phyloP scores from a whole-genome alignment of 73 alveolate genomes.

The Blepharisma japonicum region DNA sequence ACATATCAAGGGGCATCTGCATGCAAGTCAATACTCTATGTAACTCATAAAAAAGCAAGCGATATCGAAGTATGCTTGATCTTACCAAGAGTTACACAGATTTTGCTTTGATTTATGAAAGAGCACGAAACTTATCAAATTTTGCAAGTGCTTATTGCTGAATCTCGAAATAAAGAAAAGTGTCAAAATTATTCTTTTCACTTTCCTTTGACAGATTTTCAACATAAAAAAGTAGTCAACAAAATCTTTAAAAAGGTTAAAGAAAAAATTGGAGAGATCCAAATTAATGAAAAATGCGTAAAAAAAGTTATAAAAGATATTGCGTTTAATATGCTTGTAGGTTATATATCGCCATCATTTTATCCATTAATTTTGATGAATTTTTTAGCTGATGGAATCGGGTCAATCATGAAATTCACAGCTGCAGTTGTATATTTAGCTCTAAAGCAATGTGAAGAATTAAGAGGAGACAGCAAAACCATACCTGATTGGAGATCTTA shows the following conservation, averaged over 20 bases:
- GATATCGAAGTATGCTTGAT: not conserved
- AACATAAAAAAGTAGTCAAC: not conserved
- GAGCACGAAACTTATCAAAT: not conserved
- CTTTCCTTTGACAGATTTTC: not conserved
- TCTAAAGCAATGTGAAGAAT: too few species aligned
- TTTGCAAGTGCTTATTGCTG: not conserved
- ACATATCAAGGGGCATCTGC: not conserved
- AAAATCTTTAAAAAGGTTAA: not conserved
- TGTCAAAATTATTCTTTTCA: not conserved
- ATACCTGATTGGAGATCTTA: too few species aligned
- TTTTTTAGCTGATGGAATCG: constrained; percentile 1
- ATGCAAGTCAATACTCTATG: not conserved
- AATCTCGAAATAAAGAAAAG: not conserved
- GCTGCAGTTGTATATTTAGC: too few species aligned
- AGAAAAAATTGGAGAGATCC: not conserved
- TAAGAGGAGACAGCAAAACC: too few species aligned
- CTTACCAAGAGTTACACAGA: not conserved
- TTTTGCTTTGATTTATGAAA: not conserved
- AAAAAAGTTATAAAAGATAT: not conserved
- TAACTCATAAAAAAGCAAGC: not conserved
- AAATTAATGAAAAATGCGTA: not conserved
- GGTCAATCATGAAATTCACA: not conserved
- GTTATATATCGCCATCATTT: constrained; percentile 11
- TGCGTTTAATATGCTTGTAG: not conserved
- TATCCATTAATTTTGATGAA: not conserved